Evolutionary conservation across 2,329 filamentous ascomycete genomes (phyloP).

Genomic region (Colletotrichum somersetense): DNA sequence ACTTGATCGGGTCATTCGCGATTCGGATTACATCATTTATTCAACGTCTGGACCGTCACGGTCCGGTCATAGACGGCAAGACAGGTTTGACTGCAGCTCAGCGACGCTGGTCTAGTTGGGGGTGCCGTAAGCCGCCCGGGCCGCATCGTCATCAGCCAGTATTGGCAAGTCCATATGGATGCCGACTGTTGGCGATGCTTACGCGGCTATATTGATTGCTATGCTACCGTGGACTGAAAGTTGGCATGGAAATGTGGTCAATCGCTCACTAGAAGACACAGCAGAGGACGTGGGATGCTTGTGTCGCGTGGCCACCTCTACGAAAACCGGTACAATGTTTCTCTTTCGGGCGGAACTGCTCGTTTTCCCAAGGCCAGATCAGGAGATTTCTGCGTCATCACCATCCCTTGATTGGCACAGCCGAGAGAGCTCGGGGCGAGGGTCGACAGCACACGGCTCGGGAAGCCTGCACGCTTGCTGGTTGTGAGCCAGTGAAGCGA

Average conservation of each 20-base stretch:
- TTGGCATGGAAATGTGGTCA: neutral
- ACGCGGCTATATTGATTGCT: neutral
- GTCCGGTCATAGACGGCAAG: neutral
- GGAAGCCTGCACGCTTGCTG: conserved; percentile 7
- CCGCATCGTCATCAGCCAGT: neutral
- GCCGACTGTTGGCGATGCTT: neutral
- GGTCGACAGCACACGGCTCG: neutral
- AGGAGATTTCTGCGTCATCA: conserved; percentile 36
- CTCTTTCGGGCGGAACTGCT: neutral
- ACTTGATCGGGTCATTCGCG: neutral
- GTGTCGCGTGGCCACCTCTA: neutral
- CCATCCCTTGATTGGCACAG: conserved; percentile 29
- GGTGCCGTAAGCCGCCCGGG: neutral
- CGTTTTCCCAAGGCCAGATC: conserved; percentile 14
- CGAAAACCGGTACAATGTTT: conserved; percentile 11
- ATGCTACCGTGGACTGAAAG: neutral
- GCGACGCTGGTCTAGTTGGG: neutral
- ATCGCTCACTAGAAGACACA: neutral
- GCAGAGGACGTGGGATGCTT: neutral
- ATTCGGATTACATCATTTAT: neutral
- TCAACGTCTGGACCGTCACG: conserved; percentile 5
- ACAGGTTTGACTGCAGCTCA: neutral
- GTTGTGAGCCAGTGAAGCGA: conserved; percentile 1
- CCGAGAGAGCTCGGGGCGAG: neutral
- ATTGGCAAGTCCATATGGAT: neutral